These are phyloP conservation scores for Leptodermis oblonga DNA, from an alignment of 257 asterid species.

Conservation along the genomic window DNA sequence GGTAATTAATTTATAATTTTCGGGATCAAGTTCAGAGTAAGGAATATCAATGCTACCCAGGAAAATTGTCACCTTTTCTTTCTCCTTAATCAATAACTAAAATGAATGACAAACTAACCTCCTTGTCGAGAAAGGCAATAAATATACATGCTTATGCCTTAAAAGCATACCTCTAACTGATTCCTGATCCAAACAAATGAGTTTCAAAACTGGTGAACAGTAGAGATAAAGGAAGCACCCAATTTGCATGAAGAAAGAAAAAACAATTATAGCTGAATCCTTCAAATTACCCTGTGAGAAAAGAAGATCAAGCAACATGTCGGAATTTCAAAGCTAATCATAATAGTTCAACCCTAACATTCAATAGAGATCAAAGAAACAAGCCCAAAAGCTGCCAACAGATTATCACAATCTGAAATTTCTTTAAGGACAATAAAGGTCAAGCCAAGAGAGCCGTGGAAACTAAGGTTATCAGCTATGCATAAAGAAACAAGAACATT, in stretches of 20 bases:
- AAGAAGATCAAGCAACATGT: slow-evolving; percentile 54
- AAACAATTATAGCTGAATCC: slow-evolving; percentile 79
- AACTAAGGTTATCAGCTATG: neutral
- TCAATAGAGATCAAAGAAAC: slow-evolving; percentile 26
- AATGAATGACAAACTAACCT: slow-evolving; percentile 82
- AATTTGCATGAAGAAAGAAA: slow-evolving; percentile 56
- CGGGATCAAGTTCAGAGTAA: neutral
- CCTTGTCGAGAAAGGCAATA: slow-evolving; percentile 69
- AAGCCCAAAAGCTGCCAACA: slow-evolving; percentile 23
- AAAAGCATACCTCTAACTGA: slow-evolving; percentile 93
- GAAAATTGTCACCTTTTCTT: slow-evolving; percentile 9
- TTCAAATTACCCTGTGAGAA: slow-evolving; percentile 81
- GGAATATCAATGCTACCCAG: neutral
- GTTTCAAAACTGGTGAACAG: slow-evolving; percentile 88
- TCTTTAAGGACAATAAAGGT: neutral
- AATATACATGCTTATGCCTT: slow-evolving; percentile 69
- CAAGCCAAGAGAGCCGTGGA: neutral
- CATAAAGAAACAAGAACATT: neutral
- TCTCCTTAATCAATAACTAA: slow-evolving; percentile 39
- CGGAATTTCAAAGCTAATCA: slow-evolving; percentile 49
- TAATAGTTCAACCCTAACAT: slow-evolving; percentile 33
- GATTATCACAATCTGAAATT: slow-evolving; percentile 18
- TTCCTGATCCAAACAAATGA: slow-evolving; percentile 86
- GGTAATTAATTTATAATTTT: neutral
- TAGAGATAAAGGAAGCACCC: slow-evolving; percentile 75